phyloP scores from a whole-genome alignment of 345 rosid genomes.

The Boechera retrofracta region DNA sequence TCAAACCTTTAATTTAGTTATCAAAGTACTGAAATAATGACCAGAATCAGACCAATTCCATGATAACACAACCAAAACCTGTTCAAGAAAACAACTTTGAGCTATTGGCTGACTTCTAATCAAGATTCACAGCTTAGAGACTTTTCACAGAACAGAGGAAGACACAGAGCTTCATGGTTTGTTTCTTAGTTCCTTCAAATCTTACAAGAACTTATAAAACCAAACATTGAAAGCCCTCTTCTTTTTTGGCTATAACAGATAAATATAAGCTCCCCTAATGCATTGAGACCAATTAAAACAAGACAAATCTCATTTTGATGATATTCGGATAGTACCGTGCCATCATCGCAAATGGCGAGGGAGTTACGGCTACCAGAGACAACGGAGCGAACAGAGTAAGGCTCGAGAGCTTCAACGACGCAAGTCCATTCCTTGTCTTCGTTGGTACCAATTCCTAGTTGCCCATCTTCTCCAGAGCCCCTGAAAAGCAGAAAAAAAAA shows the following conservation, averaged over 20 bases:
- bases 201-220: slow-evolving; percentile 10
- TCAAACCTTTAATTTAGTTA: background rate
- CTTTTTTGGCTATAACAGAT: background rate
- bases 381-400: slow-evolving; percentile 72
- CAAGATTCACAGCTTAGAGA: slow-evolving; percentile 16
- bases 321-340: slow-evolving; percentile 57
- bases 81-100: background rate
- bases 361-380: slow-evolving; percentile 99
- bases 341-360: slow-evolving; percentile 94
- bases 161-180: slow-evolving; percentile 11
- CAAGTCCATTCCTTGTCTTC: slow-evolving; percentile 88
- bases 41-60: slow-evolving; percentile 22
- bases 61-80: background rate
- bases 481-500: slow-evolving; percentile 46
- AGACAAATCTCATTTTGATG: background rate
- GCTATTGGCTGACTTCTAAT: background rate
- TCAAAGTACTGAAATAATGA: slow-evolving; percentile 21
- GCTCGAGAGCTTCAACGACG: slow-evolving; percentile 75
- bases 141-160: slow-evolving; percentile 16
- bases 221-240: background rate
- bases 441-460: slow-evolving; percentile 79
- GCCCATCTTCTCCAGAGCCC: slow-evolving; percentile 99
- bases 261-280: background rate
- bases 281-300: slow-evolving; percentile 10
- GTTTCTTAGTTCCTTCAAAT: background rate